Evolutionary conservation across 768 basidiomycete species (phyloP).

Genomic region (Lactarius indigo): DNA sequence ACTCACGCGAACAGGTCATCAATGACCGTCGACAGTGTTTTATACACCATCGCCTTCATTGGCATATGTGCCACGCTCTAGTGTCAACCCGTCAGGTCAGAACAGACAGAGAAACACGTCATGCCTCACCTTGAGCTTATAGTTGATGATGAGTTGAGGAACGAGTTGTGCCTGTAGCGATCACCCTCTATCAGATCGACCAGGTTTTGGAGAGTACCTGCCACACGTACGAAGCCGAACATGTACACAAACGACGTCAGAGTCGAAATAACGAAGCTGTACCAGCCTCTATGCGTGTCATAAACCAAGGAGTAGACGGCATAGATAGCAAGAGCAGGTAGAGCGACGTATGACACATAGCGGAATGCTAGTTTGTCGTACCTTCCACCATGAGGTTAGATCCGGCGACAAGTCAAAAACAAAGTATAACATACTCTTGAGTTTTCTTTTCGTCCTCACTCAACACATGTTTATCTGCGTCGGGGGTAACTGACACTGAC

Average conservation of each 20-base stretch:
- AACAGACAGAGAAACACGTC: neutral
- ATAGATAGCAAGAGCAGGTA: constrained; percentile 75
- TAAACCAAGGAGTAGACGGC: constrained; percentile 78
- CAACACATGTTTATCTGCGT: constrained; percentile 87
- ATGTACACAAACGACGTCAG: constrained; percentile 91
- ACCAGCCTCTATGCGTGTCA: constrained; percentile 90
- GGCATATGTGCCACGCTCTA: constrained; percentile 98
- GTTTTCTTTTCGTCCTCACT: constrained; percentile 97
- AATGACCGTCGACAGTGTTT: constrained; percentile 83
- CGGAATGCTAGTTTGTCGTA: constrained; percentile 92
- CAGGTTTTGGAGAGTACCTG: constrained; percentile 22
- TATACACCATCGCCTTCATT: constrained; percentile 98
- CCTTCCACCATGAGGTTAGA: constrained; percentile 37
- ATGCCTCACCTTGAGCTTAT: constrained; percentile 79
- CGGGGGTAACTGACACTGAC: constrained; percentile 15
- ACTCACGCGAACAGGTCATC: constrained; percentile 90
- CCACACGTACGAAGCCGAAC: constrained; percentile 89
- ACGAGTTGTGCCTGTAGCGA: constrained; percentile 70
- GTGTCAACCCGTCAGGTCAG: constrained; percentile 1
- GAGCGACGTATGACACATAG: constrained; percentile 87
- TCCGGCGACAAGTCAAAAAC: neutral
- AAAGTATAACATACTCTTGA: constrained; percentile 68
- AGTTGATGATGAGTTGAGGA: constrained; percentile 92
- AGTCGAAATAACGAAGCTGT: constrained; percentile 91
- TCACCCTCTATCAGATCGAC: constrained; percentile 20